These are phyloP conservation scores for Pseudopithomyces chartarum DNA, from an alignment of 2,329 filamentous ascomycete genomes.

Conservation along the genomic window DNA sequence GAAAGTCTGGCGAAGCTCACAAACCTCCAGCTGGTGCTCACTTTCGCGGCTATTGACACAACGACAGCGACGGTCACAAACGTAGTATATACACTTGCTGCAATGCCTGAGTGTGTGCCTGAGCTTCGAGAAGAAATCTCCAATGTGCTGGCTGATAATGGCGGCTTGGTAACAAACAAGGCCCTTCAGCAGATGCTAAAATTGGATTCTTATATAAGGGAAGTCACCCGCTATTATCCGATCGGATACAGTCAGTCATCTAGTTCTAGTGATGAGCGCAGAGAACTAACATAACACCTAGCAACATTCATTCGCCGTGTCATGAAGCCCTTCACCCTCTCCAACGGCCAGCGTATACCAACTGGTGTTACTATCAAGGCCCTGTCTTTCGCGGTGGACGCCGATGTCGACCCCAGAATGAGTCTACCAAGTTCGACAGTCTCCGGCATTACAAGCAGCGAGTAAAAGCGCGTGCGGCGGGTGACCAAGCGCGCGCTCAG, in stretches of 20 bases:
- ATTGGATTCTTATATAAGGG: neutral
- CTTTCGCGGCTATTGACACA: neutral
- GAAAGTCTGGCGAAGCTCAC: neutral
- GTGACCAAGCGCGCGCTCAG: slow-evolving; percentile 16
- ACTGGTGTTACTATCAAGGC: neutral
- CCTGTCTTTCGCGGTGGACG: neutral
- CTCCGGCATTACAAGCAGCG: neutral
- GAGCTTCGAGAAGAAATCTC: neutral
- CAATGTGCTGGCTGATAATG: neutral
- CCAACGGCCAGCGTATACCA: slow-evolving; percentile 10
- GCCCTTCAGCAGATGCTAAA: neutral
- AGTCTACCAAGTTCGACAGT: neutral
- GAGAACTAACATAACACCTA: neutral
- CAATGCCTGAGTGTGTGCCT: neutral
- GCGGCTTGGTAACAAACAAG: neutral
- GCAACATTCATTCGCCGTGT: neutral
- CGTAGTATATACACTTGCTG: neutral
- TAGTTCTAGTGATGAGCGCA: too few species aligned
- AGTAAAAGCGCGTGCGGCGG: neutral
- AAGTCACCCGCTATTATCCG: neutral
- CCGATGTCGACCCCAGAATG: too few species aligned
- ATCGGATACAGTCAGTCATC: neutral
- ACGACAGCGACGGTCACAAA: neutral
- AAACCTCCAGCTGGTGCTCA: neutral
- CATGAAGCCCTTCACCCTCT: slow-evolving; percentile 20